Evolutionary conservation across 345 rosid species (phyloP), one percentile per base, ranked within the genome.

Genomic region (Euphorbia tirucalli): DNA sequence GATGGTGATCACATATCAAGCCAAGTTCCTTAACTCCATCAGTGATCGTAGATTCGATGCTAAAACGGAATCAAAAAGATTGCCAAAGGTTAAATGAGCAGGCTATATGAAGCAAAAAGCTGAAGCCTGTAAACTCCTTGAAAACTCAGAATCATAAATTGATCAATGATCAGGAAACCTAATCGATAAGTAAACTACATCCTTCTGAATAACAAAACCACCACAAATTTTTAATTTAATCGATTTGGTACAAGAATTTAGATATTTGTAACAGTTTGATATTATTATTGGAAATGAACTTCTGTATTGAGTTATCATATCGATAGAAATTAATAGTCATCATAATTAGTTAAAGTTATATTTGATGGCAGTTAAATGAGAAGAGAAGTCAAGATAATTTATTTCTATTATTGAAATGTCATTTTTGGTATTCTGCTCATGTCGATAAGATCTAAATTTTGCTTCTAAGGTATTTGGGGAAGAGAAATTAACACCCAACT

Each of bases 81-180:
- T 35, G 28, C 19, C 60, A 31, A 30, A 64, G 11, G 25, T 21
- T 64, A 64, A 64, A 22, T 5, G 5, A 7, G 11, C 7, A 61
- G 16, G 19, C 65, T 7, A 31, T n/a, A 31, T 19, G 46, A 18
- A 32, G 44, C 22, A 24, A 35, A 59, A 7, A 35, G 28, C 11
- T 24, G 60, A 56, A 56, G 30, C 60, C 30, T 56, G 9, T n/a
- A 52, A 7, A 22, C 7, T 5, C 25, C 60, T 13, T 18, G 30
- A 43, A 63, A 65, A 15, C 68, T 65, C 32, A 65, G 16, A 37
- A 65, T 41, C 59, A 66, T 66, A 55, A 50, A 32, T 25, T 28
- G 11, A 35, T 49, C 70, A 7, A 48, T 66, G 27, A 46, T 18
- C 35, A 48, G 11, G 31, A 46, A 66, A 48, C 41, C 69, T 46